phyloP scores from a whole-genome alignment of 768 basidiomycete species.

The Lentinula lateritia region DNA sequence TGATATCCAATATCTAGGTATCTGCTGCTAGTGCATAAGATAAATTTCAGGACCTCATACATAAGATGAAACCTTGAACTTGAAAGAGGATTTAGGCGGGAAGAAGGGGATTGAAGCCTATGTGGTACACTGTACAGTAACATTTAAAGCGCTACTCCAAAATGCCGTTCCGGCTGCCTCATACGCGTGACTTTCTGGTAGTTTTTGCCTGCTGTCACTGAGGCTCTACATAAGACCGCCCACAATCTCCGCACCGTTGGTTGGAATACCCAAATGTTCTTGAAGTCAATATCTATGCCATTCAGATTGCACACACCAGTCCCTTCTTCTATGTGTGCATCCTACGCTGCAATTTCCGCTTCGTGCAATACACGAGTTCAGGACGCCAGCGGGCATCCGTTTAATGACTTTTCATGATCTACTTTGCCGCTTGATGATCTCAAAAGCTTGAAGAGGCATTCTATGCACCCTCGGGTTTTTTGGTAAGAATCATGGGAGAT shows the following conservation, averaged over 20 bases:
- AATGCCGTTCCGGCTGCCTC: too few relatives aligned
- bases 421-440: background rate
- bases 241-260: background rate
- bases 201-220: too few relatives aligned
- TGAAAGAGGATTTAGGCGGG: too few relatives aligned
- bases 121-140: too few relatives aligned
- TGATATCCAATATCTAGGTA: too few relatives aligned
- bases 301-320: background rate
- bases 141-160: too few relatives aligned
- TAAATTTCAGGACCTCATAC: too few relatives aligned
- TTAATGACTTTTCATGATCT: background rate
- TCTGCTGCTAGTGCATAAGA: too few relatives aligned
- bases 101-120: too few relatives aligned
- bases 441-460: background rate
- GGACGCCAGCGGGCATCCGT: background rate
- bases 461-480: background rate
- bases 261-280: background rate
- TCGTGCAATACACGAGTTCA: slow-evolving; percentile 2
- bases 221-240: background rate
- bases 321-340: background rate
- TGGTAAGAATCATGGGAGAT: background rate
- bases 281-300: background rate
- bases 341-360: slow-evolving; percentile 3
- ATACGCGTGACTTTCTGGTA: background rate
- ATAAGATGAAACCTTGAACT: too few relatives aligned